phyloP scores from a whole-genome alignment of 148 eudicot genomes.

The Rhododendron williamsianum region DNA sequence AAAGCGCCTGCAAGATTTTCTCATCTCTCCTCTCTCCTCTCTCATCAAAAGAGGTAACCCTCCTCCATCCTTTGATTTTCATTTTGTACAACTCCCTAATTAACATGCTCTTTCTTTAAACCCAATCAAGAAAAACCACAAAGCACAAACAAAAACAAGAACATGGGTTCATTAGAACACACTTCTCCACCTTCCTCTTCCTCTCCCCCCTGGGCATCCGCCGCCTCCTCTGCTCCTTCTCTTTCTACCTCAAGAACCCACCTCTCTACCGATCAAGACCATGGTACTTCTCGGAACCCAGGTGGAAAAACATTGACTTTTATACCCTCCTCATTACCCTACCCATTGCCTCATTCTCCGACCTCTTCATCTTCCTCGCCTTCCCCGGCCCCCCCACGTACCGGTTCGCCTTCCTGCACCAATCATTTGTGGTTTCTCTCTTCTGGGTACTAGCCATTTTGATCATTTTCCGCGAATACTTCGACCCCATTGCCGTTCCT shows the following conservation, averaged over 20 bases:
- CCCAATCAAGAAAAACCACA: neutral
- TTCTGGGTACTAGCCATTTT: slow-evolving; percentile 69
- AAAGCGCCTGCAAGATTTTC: neutral
- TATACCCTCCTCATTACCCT: slow-evolving; percentile 52
- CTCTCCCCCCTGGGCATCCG: slow-evolving; percentile 52
- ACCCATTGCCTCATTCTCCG: slow-evolving; percentile 55
- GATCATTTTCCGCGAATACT: slow-evolving; percentile 38
- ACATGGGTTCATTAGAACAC: slow-evolving; percentile 64
- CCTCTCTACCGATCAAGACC: slow-evolving; percentile 54
- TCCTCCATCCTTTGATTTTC: neutral
- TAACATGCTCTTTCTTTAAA: neutral
- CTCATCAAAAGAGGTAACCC: neutral
- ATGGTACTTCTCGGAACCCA: slow-evolving; percentile 65
- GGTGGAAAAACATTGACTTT: slow-evolving; percentile 64
- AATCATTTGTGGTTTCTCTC: slow-evolving; percentile 44
- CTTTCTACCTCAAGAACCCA: slow-evolving; percentile 60
- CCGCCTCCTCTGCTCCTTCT: slow-evolving; percentile 43
- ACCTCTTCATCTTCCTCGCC: slow-evolving; percentile 35
- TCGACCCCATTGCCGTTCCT: slow-evolving; percentile 24
- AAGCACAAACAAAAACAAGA: neutral
- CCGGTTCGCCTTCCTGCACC: slow-evolving; percentile 51
- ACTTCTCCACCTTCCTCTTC: slow-evolving; percentile 50
- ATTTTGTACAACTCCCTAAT: neutral
- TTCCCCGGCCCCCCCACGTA: slow-evolving; percentile 37
- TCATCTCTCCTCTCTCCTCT: neutral